Conservation (phyloP, 306 rosid species). For the Alnus rubra region DNA sequence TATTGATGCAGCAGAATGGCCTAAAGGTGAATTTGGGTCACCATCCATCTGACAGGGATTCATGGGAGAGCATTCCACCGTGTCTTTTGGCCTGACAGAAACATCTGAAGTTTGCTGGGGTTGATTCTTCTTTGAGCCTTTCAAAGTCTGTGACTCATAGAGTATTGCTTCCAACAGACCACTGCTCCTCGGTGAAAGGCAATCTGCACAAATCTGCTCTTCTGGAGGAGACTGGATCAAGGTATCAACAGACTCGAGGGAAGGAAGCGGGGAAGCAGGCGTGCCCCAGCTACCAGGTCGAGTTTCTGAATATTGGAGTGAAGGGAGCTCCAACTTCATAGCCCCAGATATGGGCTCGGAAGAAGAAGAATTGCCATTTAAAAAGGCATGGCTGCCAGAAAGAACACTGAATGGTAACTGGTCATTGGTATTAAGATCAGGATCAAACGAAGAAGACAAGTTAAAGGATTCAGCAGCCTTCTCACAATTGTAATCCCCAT, state of each 20-base stretch:
- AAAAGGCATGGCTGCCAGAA: constrained; percentile 60
- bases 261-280: constrained; percentile 43
- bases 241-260: constrained; percentile 55
- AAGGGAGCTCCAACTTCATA: constrained; percentile 93
- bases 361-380: constrained; percentile 78
- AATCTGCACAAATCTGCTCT: constrained; percentile 35
- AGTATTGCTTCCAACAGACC: constrained; percentile 60
- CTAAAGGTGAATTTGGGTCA: constrained; percentile 49
- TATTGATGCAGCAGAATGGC: constrained; percentile 53
- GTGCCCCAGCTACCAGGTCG: constrained; percentile 59
- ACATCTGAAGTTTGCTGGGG: constrained; percentile 36
- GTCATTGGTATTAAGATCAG: constrained; percentile 30
- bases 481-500: constrained; percentile 31
- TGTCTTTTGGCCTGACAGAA: constrained; percentile 31
- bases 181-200: constrained; percentile 41
- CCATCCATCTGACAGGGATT: constrained; percentile 34
- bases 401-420: constrained; percentile 36
- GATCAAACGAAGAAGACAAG: constrained; percentile 36
- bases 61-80: constrained; percentile 37
- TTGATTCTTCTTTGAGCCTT: constrained; percentile 34
- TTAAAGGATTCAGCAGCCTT: constrained; percentile 37
- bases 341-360: constrained; percentile 54
- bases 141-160: constrained; percentile 32
- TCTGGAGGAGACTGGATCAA: constrained; percentile 52
- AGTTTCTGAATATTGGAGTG: constrained; percentile 84